A percentile compares a stretch with the other conserved stretches of the same genome.
phyloP scores from a whole-genome alignment of 805 yeast genomes.

The Saccharomycopsis babjevae region DNA sequence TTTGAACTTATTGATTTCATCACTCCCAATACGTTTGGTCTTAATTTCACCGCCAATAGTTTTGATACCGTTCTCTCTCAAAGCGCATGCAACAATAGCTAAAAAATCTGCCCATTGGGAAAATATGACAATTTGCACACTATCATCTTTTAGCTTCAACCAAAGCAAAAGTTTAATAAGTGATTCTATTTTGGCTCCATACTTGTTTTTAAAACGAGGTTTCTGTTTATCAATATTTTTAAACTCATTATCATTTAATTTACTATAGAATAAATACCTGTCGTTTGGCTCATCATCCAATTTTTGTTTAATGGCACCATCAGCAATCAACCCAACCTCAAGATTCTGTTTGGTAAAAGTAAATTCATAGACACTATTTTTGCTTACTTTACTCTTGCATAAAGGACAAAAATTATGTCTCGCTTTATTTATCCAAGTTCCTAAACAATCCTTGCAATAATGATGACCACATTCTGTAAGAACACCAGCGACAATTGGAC shows the following conservation, averaged over 20 bases:
- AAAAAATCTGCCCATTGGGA: constrained; percentile 84
- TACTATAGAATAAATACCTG: constrained; percentile 22
- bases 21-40: neutral
- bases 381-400: constrained; percentile 49
- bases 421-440: constrained; percentile 50
- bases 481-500: constrained; percentile 61
- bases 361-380: constrained; percentile 55
- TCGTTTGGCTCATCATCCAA: constrained; percentile 4
- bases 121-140: constrained; percentile 72
- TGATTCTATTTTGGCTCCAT: constrained; percentile 82
- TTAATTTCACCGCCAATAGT: constrained; percentile 39
- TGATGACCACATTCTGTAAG: constrained; percentile 87
- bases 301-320: constrained; percentile 3
- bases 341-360: constrained; percentile 47
- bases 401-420: constrained; percentile 58
- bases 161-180: constrained; percentile 64
- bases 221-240: constrained; percentile 35
- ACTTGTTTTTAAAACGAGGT: constrained; percentile 33
- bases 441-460: constrained; percentile 75
- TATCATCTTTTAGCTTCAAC: constrained; percentile 32
- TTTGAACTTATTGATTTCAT: constrained; percentile 49
- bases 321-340: constrained; percentile 36
- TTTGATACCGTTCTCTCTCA: constrained; percentile 45
- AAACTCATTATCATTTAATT: constrained; percentile 33
- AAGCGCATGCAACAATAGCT: constrained; percentile 53